Base-by-base conservation (phyloP, 495 filamentous ascomycete genomes). In the Neurospora sp. region DNA sequence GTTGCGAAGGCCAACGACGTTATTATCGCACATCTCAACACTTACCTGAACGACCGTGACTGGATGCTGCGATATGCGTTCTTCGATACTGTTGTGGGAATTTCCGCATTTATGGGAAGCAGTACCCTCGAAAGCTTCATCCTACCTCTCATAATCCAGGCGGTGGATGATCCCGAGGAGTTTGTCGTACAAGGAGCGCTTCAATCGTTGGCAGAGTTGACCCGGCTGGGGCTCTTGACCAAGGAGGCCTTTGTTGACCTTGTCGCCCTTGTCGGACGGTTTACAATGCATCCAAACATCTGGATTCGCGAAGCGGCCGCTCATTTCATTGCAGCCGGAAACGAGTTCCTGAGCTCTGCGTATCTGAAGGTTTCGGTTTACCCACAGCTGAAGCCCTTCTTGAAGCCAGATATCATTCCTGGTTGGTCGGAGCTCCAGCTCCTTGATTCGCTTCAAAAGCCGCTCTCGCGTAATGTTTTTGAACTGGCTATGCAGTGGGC, bases 31-130 rank as follows among this genome's bases (percentile, higher is more conserved):
- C 96, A 99, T 80, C 84, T 99, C 31, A 99, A 98, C 79, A 99
- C 96, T 0, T 99, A 99, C 76, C 86, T 99, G 9, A 99, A 99
- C 76, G 96, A 98, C 77, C 88, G 90, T 72, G 95, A 98, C 78
- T 99, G 96, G 96, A 93, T 93, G 80, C 84, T 99, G 31, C 97
- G 97, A 80, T 97, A 93, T 78, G 94, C 96, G 23, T 98, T 98
- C 79, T 97, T 99, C 76, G 93, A 97, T 75, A 93, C 95, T 0
- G 95, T 98, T 23, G 92, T 98, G 23, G 95, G 95, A 11, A 96
- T 99, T 72, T 93, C 94, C 16, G 89, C 93, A 0, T 98, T 97
- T 75, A 86, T 98, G 46, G 96, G 96, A 7, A 92, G 91, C 70
- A 91, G 88, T 16, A 95, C 91, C 72, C 82, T 98, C 71, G 96